Base-by-base conservation (phyloP, 495 filamentous ascomycete species). In the Aspergillus coremiiformis region DNA sequence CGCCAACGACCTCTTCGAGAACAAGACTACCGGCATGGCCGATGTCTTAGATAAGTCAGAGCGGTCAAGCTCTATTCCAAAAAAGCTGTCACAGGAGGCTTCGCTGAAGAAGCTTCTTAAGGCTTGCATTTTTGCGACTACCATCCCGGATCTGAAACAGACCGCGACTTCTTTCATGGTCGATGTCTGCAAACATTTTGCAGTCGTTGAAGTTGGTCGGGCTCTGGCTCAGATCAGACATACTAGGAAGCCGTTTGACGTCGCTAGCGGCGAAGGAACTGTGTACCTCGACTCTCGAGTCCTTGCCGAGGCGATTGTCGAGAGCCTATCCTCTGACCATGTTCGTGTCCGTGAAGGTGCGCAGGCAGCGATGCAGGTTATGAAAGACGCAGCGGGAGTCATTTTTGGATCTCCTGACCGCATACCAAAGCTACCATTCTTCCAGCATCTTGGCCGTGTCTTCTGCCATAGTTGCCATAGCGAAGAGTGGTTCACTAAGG, bases 401-500 rank as follows among this genome's bases (percentile, higher is more conserved):
- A 87, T 99, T 22, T 89, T 97, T 59, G 93, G 91, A 14, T 78
- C 80, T 11, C 66, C 80, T 7, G 75, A 78, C n/a, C 76, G 84
- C 35, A 82, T 89, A 9, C 75, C 84, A 11, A 80, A 82, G 46
- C 72, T 97, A 9, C 78, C 81, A 1, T 90, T 96, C 67, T 99
- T 96, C 68, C 73, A 76, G 53, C 84, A 90, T 60, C 72, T 97
- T 10, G 81, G 84, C 19, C 84, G 82, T 51, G 79, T 82, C 0
- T 96, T 96, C 68, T 90, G 86, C 57, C 94, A 99, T 65, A 87
- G 87, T 54, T 99, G 94, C 63, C 86, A 96, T 53, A 89, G 90
- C 57, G 91, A 96, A 63, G 91, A 97, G 55, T 99, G 94, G 94
- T 97, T 91, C 61, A 87, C 89, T 12, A 99, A 99, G 61, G 83